Evolutionary conservation across 2,329 filamentous ascomycete genomes (phyloP).

Genomic region (Sporothrix variecibatus): DNA sequence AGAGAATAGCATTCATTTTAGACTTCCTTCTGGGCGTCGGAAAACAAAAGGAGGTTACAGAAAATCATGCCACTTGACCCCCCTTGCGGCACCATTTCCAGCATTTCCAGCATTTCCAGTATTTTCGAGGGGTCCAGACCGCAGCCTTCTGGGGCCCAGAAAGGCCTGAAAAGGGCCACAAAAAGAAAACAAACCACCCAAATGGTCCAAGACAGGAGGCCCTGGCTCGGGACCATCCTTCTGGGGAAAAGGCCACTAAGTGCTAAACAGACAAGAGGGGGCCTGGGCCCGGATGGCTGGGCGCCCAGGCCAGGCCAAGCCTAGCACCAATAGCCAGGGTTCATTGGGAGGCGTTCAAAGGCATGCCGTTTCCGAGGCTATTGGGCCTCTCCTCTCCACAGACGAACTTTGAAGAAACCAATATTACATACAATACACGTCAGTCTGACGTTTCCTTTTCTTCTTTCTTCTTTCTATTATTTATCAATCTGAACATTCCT

Average conservation of each 20-base stretch:
- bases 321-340: background rate
- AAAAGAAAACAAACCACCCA: too few relatives aligned
- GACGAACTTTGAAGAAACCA: background rate
- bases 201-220: background rate
- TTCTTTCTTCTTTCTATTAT: background rate
- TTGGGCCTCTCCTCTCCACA: background rate
- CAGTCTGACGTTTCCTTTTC: background rate
- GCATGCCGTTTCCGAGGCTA: background rate
- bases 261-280: background rate
- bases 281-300: constrained; percentile 1
- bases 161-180: too few relatives aligned
- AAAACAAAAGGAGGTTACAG: background rate
- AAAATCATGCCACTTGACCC: constrained; percentile 12
- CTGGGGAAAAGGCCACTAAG: background rate
- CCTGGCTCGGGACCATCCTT: background rate
- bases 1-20: background rate
- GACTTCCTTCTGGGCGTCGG: background rate
- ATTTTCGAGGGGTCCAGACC: constrained; percentile 16
- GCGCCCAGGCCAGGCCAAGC: constrained; percentile 7
- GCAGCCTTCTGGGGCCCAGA: background rate
- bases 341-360: background rate
- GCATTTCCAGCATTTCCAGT: background rate
- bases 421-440: background rate
- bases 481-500: background rate
- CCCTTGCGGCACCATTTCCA: background rate